phyloP scores from a whole-genome alignment of 192 early-diverging fungal genomes.

The Rhizophagus prolifer region DNA sequence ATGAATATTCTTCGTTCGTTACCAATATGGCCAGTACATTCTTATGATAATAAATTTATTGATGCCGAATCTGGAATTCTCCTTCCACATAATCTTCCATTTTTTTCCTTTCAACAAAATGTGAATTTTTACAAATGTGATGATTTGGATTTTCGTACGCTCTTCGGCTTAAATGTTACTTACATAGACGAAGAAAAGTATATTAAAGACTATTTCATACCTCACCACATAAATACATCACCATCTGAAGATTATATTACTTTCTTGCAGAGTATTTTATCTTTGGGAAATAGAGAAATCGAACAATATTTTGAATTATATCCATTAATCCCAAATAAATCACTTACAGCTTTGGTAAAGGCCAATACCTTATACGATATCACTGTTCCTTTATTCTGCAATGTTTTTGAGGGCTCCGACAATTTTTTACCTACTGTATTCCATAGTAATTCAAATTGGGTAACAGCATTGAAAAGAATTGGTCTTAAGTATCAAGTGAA shows the following conservation, averaged over 20 bases:
- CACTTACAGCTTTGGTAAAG: neutral
- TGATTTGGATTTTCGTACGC: neutral
- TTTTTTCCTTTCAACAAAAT: neutral
- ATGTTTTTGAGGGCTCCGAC: neutral
- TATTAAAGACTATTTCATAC: neutral
- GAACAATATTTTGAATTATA: neutral
- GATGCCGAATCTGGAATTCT: neutral
- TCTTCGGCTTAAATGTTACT: neutral
- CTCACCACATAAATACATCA: neutral
- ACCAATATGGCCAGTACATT: conserved; percentile 1
- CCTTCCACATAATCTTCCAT: neutral
- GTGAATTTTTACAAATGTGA: neutral
- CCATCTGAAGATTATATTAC: neutral
- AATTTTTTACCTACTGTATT: neutral
- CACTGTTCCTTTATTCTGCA: neutral
- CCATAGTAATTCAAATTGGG: neutral
- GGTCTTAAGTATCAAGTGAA: neutral
- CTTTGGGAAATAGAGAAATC: neutral
- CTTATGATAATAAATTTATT: neutral
- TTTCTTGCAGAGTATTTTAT: neutral
- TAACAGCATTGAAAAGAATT: neutral
- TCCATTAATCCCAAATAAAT: conserved; percentile 2
- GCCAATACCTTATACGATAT: neutral
- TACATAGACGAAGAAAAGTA: neutral
- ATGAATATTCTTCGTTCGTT: neutral